phyloP scores from a whole-genome alignment of 163 green algal genomes.

The Prototheca cutis region DNA sequence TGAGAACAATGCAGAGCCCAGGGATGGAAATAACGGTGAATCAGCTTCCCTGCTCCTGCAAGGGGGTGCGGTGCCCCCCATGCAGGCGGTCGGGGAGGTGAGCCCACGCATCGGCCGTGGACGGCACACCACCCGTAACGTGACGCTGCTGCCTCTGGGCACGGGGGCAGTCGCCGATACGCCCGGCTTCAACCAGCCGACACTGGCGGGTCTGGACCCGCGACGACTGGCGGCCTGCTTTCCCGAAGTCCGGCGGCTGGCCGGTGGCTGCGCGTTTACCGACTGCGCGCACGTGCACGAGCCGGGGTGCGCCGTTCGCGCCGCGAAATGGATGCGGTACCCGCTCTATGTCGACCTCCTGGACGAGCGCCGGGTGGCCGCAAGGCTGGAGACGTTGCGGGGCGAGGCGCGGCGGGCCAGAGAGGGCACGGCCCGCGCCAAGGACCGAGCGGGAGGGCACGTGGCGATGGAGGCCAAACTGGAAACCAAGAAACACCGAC shows the following conservation, averaged over 20 bases:
- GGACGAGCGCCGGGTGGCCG: background rate
- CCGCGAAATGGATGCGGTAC: background rate
- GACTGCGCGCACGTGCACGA: slow-evolving; percentile 81
- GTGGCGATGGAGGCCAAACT: background rate
- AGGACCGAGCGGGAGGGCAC: background rate
- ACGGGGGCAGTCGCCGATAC: slow-evolving; percentile 75
- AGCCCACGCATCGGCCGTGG: slow-evolving; percentile 59
- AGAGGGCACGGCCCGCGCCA: background rate
- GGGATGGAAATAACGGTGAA: no score
- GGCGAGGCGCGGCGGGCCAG: background rate
- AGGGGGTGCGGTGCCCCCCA: background rate
- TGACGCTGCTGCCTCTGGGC: slow-evolving; percentile 62
- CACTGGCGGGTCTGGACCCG: slow-evolving; percentile 20
- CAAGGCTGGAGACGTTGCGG: background rate
- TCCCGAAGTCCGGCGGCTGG: slow-evolving; percentile 35
- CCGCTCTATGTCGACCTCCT: background rate
- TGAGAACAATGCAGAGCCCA: no score
- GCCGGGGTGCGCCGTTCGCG: slow-evolving; percentile 21
- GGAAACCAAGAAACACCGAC: background rate
- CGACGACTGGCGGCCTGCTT: slow-evolving; percentile 37
- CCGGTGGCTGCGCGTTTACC: slow-evolving; percentile 48
- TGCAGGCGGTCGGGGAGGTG: slow-evolving; percentile 52
- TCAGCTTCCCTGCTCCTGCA: background rate
- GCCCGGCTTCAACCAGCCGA: slow-evolving; percentile 67
- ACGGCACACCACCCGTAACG: slow-evolving; percentile 75